These are phyloP conservation scores for Aspergillus arachidicola DNA, from an alignment of 2,329 filamentous ascomycete genomes.

Conservation along the genomic window DNA sequence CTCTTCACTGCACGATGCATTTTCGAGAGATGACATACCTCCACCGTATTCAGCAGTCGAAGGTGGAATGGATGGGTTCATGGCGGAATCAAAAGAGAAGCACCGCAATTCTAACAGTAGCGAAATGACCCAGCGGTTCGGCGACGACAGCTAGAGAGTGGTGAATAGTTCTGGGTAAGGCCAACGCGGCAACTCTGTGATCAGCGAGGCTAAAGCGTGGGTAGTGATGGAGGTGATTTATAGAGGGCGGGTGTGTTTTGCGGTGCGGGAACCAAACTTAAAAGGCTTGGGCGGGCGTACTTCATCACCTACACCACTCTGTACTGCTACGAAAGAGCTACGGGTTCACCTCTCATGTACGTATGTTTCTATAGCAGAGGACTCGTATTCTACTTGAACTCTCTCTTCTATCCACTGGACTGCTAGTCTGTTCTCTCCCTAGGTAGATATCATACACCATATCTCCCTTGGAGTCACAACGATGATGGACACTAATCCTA, in stretches of 20 bases:
- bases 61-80: slow-evolving; percentile 49
- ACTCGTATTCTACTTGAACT: background rate
- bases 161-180: background rate
- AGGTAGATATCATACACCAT: background rate
- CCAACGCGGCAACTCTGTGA: background rate
- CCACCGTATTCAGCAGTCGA: slow-evolving; percentile 52
- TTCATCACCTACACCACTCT: background rate
- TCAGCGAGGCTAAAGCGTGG: background rate
- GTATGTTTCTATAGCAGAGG: background rate
- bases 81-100: slow-evolving; percentile 21
- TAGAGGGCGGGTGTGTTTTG: background rate
- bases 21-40: slow-evolving; percentile 40
- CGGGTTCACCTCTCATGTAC: background rate
- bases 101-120: background rate
- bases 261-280: slow-evolving; percentile 6
- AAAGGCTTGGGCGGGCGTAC: background rate
- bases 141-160: background rate
- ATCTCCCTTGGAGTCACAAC: background rate
- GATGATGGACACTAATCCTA: slow-evolving; percentile 33
- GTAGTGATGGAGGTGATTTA: background rate
- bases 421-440: background rate
- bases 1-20: background rate
- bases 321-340: background rate
- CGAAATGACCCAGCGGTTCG: background rate
- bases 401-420: background rate